Evolutionary conservation across 805 yeast species (phyloP), one percentile per base, ranked within the genome.

Genomic region (Yueomyces sinensis): DNA sequence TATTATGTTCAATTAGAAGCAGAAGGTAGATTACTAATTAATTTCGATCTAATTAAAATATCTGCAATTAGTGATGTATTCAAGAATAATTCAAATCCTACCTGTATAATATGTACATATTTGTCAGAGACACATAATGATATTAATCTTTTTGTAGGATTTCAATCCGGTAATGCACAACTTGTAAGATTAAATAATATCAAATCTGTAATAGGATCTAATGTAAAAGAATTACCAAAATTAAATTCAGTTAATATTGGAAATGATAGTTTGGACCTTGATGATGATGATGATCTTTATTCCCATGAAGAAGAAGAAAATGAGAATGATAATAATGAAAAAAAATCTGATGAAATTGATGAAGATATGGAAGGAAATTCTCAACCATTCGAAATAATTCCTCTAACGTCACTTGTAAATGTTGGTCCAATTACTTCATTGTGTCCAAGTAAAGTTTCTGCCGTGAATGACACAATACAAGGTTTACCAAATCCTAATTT

Each of bases 401-500:
- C 62, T 15, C 59, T 67, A 23, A 91, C 83, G 42, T 56, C 59
- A 1, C 49, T 86, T 9, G 46, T 66, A 3, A 81, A 76, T 46
- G 63, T 70, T 43, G 95, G 95, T 0, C 94, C 95, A 0, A 61
- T 81, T 11, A 64, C 81, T 3, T 72, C 75, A 29, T 66, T 86
- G 41, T 66, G 86, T 0, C 45, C 76, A 24, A 95, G 87, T 0
- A 63, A 65, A 32, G 62, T 70, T 19, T 38, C 56, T 13, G 67
- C 80, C 0, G 63, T 71, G 1, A 75, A 72, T 14, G 60, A 61
- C 31, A 67, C 64, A 36, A 61, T 70, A 9, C 70, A 76, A 36
- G 82, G 84, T 31, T 62, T 80, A 20, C 61, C 70, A 1, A 81
- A 81, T 49, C 89, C 94, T 2, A 77, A 75, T 41, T 62, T 54